phyloP scores from a whole-genome alignment of 768 basidiomycete genomes.

The Boletus rubroflammeus region DNA sequence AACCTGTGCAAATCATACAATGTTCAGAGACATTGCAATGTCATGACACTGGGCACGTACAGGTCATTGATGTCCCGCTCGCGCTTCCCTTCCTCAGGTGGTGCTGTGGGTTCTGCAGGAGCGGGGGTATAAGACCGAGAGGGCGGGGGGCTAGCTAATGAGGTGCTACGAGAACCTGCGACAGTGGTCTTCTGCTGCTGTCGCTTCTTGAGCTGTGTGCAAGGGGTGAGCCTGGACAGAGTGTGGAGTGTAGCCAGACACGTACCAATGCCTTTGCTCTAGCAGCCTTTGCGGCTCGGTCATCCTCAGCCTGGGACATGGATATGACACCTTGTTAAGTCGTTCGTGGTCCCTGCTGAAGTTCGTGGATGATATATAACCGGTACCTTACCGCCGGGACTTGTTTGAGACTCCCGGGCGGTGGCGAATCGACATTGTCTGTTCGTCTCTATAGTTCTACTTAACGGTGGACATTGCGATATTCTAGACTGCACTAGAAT shows the following conservation, averaged over 20 bases:
- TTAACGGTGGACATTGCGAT: background rate
- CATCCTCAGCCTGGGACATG: slow-evolving; percentile 54
- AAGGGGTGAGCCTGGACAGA: slow-evolving; percentile 1
- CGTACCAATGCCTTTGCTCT: slow-evolving; percentile 80
- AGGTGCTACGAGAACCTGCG: slow-evolving; percentile 34
- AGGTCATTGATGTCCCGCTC: slow-evolving; percentile 55
- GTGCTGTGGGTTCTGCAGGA: slow-evolving; percentile 36
- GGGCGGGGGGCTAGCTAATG: slow-evolving; percentile 42
- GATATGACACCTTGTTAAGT: slow-evolving; percentile 4
- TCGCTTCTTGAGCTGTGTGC: slow-evolving; percentile 70
- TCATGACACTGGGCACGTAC: slow-evolving; percentile 41
- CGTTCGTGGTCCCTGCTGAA: slow-evolving; percentile 1
- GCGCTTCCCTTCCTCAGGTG: slow-evolving; percentile 39
- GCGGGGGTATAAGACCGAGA: slow-evolving; percentile 54
- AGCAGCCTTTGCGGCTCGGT: slow-evolving; percentile 78
- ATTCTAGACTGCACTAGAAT: background rate
- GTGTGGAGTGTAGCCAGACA: background rate
- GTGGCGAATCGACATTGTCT: background rate
- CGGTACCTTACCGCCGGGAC: background rate
- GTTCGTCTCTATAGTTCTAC: slow-evolving; percentile 1
- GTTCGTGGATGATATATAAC: background rate
- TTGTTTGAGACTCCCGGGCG: no score
- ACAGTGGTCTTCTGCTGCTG: slow-evolving; percentile 60
- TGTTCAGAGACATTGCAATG: background rate
- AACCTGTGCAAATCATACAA: slow-evolving; percentile 37